phyloP scores from a whole-genome alignment of 2,329 filamentous ascomycete species.

The Septoria petroselini region DNA sequence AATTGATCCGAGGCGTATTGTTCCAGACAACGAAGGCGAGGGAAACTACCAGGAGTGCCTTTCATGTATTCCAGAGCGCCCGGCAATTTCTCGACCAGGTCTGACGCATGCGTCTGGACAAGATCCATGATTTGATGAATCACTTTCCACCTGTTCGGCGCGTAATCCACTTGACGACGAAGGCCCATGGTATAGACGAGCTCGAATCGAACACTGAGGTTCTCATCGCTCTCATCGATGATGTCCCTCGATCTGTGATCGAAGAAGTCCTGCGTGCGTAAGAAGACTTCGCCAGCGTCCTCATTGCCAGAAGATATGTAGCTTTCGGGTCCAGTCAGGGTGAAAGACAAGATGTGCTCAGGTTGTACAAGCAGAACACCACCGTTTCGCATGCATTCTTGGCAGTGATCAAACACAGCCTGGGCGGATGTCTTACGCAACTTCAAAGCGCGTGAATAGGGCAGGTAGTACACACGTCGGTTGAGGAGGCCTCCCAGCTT shows the following conservation, averaged over 20 bases:
- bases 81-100: constrained; percentile 10
- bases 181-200: constrained; percentile 46
- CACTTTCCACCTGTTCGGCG: constrained; percentile 41
- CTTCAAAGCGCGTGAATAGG: constrained; percentile 54
- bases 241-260: constrained; percentile 55
- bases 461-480: constrained; percentile 55
- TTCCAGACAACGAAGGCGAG: constrained; percentile 48
- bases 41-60: constrained; percentile 43
- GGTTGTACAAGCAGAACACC: constrained; percentile 61
- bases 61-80: constrained; percentile 16
- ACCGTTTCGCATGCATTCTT: constrained; percentile 40
- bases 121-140: constrained; percentile 39
- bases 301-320: constrained; percentile 47
- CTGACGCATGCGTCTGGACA: constrained; percentile 17
- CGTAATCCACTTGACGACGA: constrained; percentile 41
- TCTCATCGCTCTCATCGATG: constrained; percentile 58
- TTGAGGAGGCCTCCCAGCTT: constrained; percentile 56
- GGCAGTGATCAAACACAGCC: constrained; percentile 42
- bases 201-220: constrained; percentile 42
- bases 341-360: constrained; percentile 64
- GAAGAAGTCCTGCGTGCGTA: constrained; percentile 53
- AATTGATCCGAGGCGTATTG: neutral
- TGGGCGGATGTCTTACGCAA: constrained; percentile 35
- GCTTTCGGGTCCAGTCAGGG: constrained; percentile 58
- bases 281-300: constrained; percentile 48